Base-by-base conservation (phyloP, 192 early-diverging fungal species). In the Gamsiella multidivaricata region DNA sequence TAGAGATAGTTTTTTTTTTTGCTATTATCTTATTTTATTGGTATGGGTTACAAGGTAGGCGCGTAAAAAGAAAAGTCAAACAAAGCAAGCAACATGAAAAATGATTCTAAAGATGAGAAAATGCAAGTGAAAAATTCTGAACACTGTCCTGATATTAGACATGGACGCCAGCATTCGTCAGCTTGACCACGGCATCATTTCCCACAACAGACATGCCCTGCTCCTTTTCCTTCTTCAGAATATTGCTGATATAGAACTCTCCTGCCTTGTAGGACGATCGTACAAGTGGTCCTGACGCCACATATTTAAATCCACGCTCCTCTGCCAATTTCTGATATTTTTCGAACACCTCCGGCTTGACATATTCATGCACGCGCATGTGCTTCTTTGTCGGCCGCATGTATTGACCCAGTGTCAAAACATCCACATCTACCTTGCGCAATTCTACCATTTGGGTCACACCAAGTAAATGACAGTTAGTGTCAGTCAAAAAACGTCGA, bases 371-470 rank as follows among this genome's bases (percentile, higher is more conserved):
- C 22, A 98, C 93, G 86, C 97, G 97, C 95, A 99, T 96, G 80
- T 99, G 96, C 64, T 93, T 91, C 87, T 97, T 99, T 23, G 97
- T 97, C n/a, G 97, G 97, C 47, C 95, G 88, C 97, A 99, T 99
- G 79, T 99, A 99, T 82, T 99, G 97, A n/a, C 97, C 97, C 60
- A 99, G 83, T 11, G 97, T 99, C 20, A 99, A 88, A 43, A 95
- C 94, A 70, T 99, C 97, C 23, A 97, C 96, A 42, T 92, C 87
- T 15, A 89, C 85, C 23, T 88, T 85, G 51, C 96, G 84, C 59
- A 97, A 75, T 63, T 90, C 96, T 80, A 43, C 41, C 41, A 42
- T 15, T 1, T 15, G 12, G 12, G 18, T 42, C 15, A 41, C 9
- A 11, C 18, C 12, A 11, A 15, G 41, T 42, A 18, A 11, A 2